Evolutionary conservation across 176 grass and related monocot genomes (phyloP).

Genomic region (Musa schizocarpa): DNA sequence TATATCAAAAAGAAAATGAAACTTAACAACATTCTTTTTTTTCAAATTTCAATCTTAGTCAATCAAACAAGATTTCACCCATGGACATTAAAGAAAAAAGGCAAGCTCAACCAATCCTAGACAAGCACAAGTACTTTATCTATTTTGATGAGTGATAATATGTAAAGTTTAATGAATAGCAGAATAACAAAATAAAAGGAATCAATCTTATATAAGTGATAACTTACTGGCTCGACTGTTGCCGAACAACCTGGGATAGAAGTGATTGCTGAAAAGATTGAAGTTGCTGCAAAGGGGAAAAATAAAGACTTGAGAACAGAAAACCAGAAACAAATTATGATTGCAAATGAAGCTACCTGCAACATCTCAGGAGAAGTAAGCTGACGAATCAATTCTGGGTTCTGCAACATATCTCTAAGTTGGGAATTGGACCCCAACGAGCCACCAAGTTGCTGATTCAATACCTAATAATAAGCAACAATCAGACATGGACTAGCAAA

Average conservation of each 20-base stretch:
- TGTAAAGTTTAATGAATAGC: not conserved
- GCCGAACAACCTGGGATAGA: slow-evolving; percentile 49
- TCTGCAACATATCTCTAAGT: slow-evolving; percentile 80
- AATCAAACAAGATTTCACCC: not conserved
- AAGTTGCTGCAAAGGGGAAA: slow-evolving; percentile 48
- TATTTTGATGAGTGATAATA: not conserved
- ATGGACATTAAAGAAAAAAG: not conserved
- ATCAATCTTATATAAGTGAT: not conserved
- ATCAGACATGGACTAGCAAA: not conserved
- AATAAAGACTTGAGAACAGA: not conserved
- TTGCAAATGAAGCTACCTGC: slow-evolving; percentile 40
- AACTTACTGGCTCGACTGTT: slow-evolving; percentile 70
- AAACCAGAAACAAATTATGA: not conserved
- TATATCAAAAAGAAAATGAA: too few relatives aligned
- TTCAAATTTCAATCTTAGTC: not conserved
- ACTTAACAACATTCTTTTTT: not conserved
- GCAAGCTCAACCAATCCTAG: not conserved
- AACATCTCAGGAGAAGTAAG: slow-evolving; percentile 69
- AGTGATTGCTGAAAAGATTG: slow-evolving; percentile 68
- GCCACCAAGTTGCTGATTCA: slow-evolving; percentile 52
- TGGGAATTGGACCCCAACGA: slow-evolving; percentile 70
- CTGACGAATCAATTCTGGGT: slow-evolving; percentile 86
- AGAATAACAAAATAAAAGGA: not conserved
- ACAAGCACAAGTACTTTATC: not conserved
- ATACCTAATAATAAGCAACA: slow-evolving; percentile 39